Base-by-base conservation (phyloP, 2,329 filamentous ascomycete species). In the Fusarium buxicola region DNA sequence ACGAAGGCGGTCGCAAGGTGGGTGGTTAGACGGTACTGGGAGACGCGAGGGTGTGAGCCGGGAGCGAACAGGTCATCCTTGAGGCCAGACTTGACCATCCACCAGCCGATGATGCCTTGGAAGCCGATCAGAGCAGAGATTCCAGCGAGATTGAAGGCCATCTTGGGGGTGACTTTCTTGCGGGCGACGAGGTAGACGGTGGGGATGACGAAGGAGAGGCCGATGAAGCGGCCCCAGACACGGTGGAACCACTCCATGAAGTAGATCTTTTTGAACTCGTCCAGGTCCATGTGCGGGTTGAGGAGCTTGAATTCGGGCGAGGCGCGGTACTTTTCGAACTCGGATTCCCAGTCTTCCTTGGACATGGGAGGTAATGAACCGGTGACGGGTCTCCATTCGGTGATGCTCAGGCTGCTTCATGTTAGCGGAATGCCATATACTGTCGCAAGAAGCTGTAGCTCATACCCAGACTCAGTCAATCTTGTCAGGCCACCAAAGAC, bases 221-320 rank as follows among this genome's bases (percentile, higher is more conserved):
- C 95, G 55, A 99, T 92, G 69, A 96, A 84, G 65, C 95, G 89
- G 40, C 95, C 95, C 94, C 95, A 98, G 52, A 97, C 84, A 27
- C 95, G 88, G 77, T 99, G 95, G 38, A 89, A 88, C 95, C 95
- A 99, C 82, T 99, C 95, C 95, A 98, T 98, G 77, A 91, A 99
- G 84, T 98, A 99, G 68, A 99, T 99, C 75, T 95, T 90, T 78
- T 98, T 97, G 82, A 98, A 99, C 75, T 99, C 95, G 56, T 89
- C 85, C 54, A 99, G 83, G 28, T 86, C 90, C 95, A 99, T 99
- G 75, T 92, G 87, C 28, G 94, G 90, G 80, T 99, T 99, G 69
- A 99, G 84, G 61, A 93, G 86, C 73, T 91, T 88, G 80, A 94
- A 99, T 78, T 99, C 95, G 61, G 95, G 95, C 16, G 93, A 97